These are phyloP conservation scores for Neurospora discreta DNA, from an alignment of 495 filamentous ascomycete species.

Conservation along the genomic window DNA sequence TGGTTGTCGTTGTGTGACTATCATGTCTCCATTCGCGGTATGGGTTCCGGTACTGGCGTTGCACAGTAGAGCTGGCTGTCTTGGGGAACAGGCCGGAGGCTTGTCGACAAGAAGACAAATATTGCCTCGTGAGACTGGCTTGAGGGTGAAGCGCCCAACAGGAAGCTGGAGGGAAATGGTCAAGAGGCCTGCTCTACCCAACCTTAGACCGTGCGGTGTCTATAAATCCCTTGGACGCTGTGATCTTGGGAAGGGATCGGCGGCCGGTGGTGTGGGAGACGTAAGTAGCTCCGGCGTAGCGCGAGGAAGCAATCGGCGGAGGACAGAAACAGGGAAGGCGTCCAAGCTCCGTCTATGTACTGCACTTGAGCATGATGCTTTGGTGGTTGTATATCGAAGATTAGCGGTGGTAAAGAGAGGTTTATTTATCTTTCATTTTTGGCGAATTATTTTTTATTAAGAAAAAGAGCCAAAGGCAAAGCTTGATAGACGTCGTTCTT, in stretches of 20 bases:
- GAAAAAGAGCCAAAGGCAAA: neutral
- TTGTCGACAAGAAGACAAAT: neutral
- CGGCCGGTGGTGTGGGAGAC: neutral
- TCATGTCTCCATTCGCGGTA: neutral
- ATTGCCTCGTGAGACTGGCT: neutral
- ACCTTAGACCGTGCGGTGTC: neutral
- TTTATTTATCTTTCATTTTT: too few relatives aligned
- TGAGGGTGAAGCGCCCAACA: neutral
- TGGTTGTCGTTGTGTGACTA: conserved; percentile 5
- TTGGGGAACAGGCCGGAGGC: neutral
- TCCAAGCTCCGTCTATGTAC: neutral
- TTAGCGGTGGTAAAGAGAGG: neutral
- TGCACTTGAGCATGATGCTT: neutral
- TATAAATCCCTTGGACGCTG: neutral
- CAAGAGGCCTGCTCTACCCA: neutral
- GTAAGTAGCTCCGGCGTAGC: neutral
- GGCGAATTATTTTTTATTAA: too few relatives aligned
- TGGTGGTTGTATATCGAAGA: neutral
- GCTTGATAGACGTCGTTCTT: neutral
- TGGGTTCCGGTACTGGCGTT: neutral
- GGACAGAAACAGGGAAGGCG: neutral
- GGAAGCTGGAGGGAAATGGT: neutral
- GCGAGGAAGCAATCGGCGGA: neutral
- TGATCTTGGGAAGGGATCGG: neutral
- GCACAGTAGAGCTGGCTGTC: neutral